phyloP scores from a whole-genome alignment of 129 eudicot genomes.

The Chrysanthemum lavandulifolium region DNA sequence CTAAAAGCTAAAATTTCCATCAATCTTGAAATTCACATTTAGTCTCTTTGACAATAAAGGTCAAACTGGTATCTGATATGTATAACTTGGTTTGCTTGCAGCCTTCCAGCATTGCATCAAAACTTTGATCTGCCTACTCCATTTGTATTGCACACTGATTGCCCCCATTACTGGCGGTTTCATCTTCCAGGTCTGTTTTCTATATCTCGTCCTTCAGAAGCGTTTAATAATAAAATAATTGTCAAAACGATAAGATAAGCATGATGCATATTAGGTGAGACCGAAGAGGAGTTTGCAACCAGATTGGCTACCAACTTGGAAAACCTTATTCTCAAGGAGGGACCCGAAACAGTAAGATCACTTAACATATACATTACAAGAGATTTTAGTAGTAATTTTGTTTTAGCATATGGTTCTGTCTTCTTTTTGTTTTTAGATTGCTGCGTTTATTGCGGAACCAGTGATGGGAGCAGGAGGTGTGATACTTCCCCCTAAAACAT shows the following conservation, averaged over 20 bases:
- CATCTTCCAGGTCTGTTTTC: slow-evolving; percentile 69
- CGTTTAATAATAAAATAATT: background rate
- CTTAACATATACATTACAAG: slow-evolving; percentile 1
- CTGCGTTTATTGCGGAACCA: slow-evolving; percentile 97
- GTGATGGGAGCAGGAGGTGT: slow-evolving; percentile 99
- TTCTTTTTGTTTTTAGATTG: slow-evolving; percentile 50
- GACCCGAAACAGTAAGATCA: slow-evolving; percentile 83
- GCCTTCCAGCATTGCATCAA: slow-evolving; percentile 92
- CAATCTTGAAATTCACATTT: slow-evolving; percentile 11
- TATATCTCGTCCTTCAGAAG: background rate
- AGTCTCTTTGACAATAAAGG: slow-evolving; percentile 22
- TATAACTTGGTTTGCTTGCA: slow-evolving; percentile 25
- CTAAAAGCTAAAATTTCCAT: background rate
- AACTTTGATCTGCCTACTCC: slow-evolving; percentile 94
- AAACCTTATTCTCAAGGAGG: slow-evolving; percentile 86
- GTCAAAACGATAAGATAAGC: slow-evolving; percentile 12
- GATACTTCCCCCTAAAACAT: slow-evolving; percentile 88
- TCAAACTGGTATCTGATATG: slow-evolving; percentile 15
- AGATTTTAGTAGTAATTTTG: background rate
- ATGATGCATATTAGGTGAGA: slow-evolving; percentile 55
- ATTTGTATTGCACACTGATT: slow-evolving; percentile 87
- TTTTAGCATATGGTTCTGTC: background rate
- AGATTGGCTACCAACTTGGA: slow-evolving; percentile 89
- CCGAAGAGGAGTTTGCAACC: slow-evolving; percentile 91
- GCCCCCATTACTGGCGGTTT: slow-evolving; percentile 97